Evolutionary conservation across 1,284 basidiomycete species (phyloP).

Genomic region (Irpex lacteus): DNA sequence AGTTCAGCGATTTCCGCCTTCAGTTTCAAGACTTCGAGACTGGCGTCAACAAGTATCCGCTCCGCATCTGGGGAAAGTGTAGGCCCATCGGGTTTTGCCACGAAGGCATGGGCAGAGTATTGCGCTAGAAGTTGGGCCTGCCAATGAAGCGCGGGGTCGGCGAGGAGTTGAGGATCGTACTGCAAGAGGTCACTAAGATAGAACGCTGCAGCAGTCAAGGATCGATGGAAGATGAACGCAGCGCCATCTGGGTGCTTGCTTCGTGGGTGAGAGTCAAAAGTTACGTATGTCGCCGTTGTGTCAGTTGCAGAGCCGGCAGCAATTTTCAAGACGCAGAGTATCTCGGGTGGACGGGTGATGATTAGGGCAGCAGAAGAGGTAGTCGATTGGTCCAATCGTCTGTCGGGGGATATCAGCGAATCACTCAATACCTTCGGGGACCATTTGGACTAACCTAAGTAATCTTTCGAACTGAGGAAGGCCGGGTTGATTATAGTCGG

Average conservation of each 20-base stretch:
- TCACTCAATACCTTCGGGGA: neutral
- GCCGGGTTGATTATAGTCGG: slow-evolving; percentile 38
- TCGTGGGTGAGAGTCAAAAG: slow-evolving; percentile 66
- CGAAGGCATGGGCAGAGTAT: slow-evolving; percentile 55
- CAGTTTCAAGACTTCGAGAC: slow-evolving; percentile 41
- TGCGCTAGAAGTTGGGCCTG: slow-evolving; percentile 59
- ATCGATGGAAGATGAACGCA: slow-evolving; percentile 49
- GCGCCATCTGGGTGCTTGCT: slow-evolving; percentile 51
- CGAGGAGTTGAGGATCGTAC: slow-evolving; percentile 43
- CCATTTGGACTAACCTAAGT: slow-evolving; percentile 37
- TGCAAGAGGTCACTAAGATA: slow-evolving; percentile 49
- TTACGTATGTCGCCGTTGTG: slow-evolving; percentile 34
- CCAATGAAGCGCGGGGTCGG: slow-evolving; percentile 50
- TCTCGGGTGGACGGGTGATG: slow-evolving; percentile 70
- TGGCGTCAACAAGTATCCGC: slow-evolving; percentile 40
- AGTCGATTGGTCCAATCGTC: slow-evolving; percentile 31
- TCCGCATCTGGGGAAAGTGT: neutral
- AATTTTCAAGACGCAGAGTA: slow-evolving; percentile 55
- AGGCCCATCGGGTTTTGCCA: slow-evolving; percentile 22
- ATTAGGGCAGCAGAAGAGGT: slow-evolving; percentile 41
- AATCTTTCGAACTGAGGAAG: slow-evolving; percentile 39
- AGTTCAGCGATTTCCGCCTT: slow-evolving; percentile 40
- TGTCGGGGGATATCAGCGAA: neutral
- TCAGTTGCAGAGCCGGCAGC: slow-evolving; percentile 17
- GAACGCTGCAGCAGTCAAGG: slow-evolving; percentile 36